Percentiles rank a stretch among this genome's conserved stretches.
Evolutionary conservation across 2,329 filamentous ascomycete species (phyloP).

Genomic region (Ascochyta rabiei): DNA sequence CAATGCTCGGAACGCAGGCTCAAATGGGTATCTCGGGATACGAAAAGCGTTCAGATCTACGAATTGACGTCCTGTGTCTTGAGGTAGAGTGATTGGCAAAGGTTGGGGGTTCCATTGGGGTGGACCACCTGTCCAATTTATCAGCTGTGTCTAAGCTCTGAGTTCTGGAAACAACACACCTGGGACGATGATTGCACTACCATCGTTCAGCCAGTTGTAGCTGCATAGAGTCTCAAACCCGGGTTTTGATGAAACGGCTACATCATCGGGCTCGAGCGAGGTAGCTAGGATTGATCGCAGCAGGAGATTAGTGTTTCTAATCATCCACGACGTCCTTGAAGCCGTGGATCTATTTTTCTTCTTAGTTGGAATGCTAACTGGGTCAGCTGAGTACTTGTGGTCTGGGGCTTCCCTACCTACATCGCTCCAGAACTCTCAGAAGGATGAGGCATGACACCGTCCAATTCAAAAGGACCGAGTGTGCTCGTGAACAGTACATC

Average conservation of each 20-base stretch:
- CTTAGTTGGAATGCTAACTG: too few relatives aligned
- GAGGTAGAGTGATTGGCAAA: slow-evolving; percentile 17
- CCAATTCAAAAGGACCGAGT: too few relatives aligned
- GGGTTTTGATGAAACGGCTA: slow-evolving; percentile 15
- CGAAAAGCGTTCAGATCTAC: slow-evolving; percentile 40
- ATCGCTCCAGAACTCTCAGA: too few relatives aligned
- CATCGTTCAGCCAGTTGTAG: slow-evolving; percentile 30
- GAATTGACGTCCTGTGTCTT: slow-evolving; percentile 19
- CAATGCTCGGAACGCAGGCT: slow-evolving; percentile 27
- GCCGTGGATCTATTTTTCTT: too few relatives aligned
- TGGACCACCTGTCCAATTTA: slow-evolving; percentile 17
- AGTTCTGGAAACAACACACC: slow-evolving; percentile 4
- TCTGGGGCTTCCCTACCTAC: too few relatives aligned
- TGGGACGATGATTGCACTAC: slow-evolving; percentile 20
- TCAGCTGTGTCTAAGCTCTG: not conserved
- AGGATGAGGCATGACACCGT: too few relatives aligned
- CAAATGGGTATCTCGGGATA: slow-evolving; percentile 36
- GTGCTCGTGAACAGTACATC: too few relatives aligned
- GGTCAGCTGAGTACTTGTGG: too few relatives aligned
- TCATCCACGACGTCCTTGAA: not conserved
- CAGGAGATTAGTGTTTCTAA: not conserved
- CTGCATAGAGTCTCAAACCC: slow-evolving; percentile 26
- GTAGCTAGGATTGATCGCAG: slow-evolving; percentile 15
- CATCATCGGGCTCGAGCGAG: slow-evolving; percentile 7
- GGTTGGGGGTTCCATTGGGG: slow-evolving; percentile 23